phyloP scores from a whole-genome alignment of 768 basidiomycete genomes.

The Trametes punicea region DNA sequence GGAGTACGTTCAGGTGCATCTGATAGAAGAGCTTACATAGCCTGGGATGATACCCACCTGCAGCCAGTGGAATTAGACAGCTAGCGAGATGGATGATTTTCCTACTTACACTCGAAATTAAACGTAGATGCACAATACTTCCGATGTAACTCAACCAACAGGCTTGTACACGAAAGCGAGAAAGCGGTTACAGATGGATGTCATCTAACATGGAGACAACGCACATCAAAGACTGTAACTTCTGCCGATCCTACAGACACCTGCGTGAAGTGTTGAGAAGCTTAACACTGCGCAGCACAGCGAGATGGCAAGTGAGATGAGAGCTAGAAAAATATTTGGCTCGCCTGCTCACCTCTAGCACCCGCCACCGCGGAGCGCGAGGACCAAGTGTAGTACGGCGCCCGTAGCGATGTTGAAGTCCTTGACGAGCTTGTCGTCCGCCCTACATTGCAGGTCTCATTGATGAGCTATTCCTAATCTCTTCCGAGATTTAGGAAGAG shows the following conservation, averaged over 20 bases:
- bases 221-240: conserved; percentile 1
- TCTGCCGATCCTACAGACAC: background rate
- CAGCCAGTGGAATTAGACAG: too few species aligned
- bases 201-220: conserved; percentile 14
- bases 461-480: background rate
- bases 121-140: too few species aligned
- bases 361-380: conserved; percentile 87
- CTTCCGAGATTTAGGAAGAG: background rate
- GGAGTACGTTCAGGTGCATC: conserved; percentile 8
- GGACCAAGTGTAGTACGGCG: conserved; percentile 88
- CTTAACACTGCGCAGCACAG: background rate
- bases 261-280: background rate
- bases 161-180: conserved; percentile 12
- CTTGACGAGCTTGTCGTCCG: conserved; percentile 85
- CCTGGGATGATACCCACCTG: too few species aligned
- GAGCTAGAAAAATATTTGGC: background rate
- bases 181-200: conserved; percentile 3
- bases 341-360: conserved; percentile 34
- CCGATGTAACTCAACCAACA: too few species aligned
- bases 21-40: conserved; percentile 4
- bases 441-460: conserved; percentile 44
- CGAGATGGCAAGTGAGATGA: background rate
- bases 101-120: too few species aligned
- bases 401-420: conserved; percentile 85
- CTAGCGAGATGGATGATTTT: too few species aligned